These are phyloP conservation scores for Pleurotus citrinopileatus DNA, from an alignment of 768 basidiomycete species.

Conservation along the genomic window DNA sequence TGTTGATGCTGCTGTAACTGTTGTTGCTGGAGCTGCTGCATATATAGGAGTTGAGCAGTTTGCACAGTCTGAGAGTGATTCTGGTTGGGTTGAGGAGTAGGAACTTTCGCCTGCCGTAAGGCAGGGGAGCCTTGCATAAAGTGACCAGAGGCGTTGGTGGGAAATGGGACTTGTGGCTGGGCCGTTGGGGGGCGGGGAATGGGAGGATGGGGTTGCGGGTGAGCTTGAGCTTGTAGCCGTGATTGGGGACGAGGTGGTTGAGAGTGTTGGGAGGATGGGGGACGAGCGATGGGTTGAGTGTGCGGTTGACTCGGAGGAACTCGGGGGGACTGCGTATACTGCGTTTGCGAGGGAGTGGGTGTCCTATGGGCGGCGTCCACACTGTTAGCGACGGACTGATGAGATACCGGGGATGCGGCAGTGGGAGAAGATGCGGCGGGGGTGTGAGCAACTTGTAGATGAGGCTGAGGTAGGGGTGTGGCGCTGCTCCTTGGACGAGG, in stretches of 20 bases:
- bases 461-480: conserved; percentile 9
- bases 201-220: conserved; percentile 7
- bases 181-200: conserved; percentile 11
- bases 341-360: conserved; percentile 5
- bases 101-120: conserved; percentile 9
- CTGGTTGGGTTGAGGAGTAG: conserved; percentile 15
- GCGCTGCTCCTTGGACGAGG: conserved; percentile 13
- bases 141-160: not conserved
- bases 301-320: not conserved
- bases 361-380: not conserved
- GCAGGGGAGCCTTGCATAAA: conserved; percentile 3
- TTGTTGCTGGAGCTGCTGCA: conserved; percentile 13
- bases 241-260: conserved; percentile 10
- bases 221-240: conserved; percentile 12
- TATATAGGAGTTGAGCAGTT: conserved; percentile 17
- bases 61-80: conserved; percentile 15
- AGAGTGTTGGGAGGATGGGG: conserved; percentile 1
- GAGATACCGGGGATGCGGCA: conserved; percentile 10
- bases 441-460: not conserved
- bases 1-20: conserved; percentile 11
- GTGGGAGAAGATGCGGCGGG: conserved; percentile 12
- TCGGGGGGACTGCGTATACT: conserved; percentile 6
- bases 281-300: conserved; percentile 6
- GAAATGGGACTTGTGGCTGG: conserved; percentile 8
- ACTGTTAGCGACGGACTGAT: not conserved